phyloP scores from a whole-genome alignment of 208 protist species.

The Trypanosoma rangeli region DNA sequence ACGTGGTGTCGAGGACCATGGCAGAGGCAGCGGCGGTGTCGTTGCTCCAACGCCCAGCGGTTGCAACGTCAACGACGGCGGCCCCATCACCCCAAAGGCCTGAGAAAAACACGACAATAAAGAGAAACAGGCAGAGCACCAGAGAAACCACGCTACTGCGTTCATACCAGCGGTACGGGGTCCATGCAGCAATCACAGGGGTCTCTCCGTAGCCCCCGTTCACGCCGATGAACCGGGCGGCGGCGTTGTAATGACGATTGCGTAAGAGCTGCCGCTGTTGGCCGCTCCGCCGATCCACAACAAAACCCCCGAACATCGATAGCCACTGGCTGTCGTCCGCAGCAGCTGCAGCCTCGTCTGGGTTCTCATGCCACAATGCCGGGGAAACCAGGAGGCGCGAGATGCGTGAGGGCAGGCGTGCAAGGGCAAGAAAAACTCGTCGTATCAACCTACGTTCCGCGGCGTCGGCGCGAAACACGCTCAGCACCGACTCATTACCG shows the following conservation, averaged over 20 bases:
- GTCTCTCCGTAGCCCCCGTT: neutral
- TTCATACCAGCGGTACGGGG: slow-evolving; percentile 27
- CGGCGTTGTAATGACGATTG: slow-evolving; percentile 25
- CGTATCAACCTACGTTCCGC: slow-evolving; percentile 13
- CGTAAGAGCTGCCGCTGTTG: slow-evolving; percentile 7
- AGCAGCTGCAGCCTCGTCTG: neutral
- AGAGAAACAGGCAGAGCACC: neutral
- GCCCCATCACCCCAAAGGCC: neutral
- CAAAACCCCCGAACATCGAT: neutral
- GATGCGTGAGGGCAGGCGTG: slow-evolving; percentile 5
- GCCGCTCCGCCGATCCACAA: slow-evolving; percentile 4
- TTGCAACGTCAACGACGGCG: neutral
- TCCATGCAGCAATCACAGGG: slow-evolving; percentile 13
- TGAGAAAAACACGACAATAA: slow-evolving; percentile 6
- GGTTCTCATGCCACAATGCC: neutral
- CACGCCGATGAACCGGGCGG: neutral
- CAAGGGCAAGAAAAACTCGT: neutral
- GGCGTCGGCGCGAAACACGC: slow-evolving; percentile 19
- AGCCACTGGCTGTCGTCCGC: neutral
- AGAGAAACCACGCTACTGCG: slow-evolving; percentile 15
- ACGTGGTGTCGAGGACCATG: neutral
- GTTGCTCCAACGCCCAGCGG: neutral
- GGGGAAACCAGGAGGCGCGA: slow-evolving; percentile 2
- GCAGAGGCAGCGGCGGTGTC: neutral
- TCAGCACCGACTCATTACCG: slow-evolving; percentile 26